Conservation (phyloP, 23 red algal species). For the Agarophyton chilense region DNA sequence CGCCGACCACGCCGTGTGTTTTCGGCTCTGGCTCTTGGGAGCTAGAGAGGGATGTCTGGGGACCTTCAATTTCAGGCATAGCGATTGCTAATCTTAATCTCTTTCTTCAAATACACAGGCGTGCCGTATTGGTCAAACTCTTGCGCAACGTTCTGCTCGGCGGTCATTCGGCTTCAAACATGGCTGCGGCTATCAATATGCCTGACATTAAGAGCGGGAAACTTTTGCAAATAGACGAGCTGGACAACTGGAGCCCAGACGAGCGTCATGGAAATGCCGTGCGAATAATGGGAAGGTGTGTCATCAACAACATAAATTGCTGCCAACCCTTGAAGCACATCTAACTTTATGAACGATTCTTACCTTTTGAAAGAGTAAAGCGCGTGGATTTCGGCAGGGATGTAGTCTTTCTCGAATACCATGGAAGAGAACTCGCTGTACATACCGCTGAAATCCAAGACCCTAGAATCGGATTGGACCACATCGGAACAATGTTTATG, state of each 20-base stretch:
- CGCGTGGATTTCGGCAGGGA: conserved; percentile 1
- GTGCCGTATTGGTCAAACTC: too few relatives aligned
- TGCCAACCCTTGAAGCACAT: background rate
- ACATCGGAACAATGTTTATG: conserved; percentile 16
- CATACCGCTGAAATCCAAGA: conserved; percentile 13
- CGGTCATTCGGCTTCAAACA: too few relatives aligned
- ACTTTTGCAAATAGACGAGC: conserved; percentile 36
- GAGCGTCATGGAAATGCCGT: conserved; percentile 44
- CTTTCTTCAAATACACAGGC: too few relatives aligned
- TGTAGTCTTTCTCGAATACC: conserved; percentile 17
- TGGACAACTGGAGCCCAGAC: conserved; percentile 47
- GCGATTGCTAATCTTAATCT: too few relatives aligned
- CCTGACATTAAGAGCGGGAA: conserved; percentile 45
- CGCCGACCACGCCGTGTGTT: too few relatives aligned
- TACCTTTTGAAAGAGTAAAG: conserved; percentile 6
- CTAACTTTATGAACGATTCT: background rate
- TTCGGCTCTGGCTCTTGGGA: too few relatives aligned
- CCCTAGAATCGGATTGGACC: conserved; percentile 4
- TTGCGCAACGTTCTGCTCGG: too few relatives aligned
- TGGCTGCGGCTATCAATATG: conserved; percentile 43
- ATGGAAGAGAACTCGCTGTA: conserved; percentile 10
- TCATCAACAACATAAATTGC: background rate
- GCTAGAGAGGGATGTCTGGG: too few relatives aligned
- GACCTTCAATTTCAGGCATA: too few relatives aligned
- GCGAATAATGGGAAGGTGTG: conserved; percentile 34